Evolutionary conservation across 2,329 filamentous ascomycete species (phyloP).

Genomic region (Pseudogymnoascus sp.): DNA sequence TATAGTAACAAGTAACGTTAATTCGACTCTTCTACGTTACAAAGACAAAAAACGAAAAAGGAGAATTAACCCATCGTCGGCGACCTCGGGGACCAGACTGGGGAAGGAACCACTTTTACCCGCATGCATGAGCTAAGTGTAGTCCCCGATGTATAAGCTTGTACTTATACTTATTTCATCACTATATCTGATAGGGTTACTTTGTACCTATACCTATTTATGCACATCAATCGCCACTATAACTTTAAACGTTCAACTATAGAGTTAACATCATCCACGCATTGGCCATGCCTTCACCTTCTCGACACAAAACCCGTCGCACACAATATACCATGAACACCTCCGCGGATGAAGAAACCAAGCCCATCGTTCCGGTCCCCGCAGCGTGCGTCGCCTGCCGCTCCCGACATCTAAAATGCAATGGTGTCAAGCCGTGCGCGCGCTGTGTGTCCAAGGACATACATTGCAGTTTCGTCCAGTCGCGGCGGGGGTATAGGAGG

Average conservation of each 20-base stretch:
- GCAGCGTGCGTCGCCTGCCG: conserved; percentile 25
- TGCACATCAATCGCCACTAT: background rate
- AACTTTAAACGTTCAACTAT: background rate
- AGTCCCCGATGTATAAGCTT: background rate
- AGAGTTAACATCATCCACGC: background rate
- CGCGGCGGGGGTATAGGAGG: conserved; percentile 62
- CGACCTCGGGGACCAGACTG: background rate
- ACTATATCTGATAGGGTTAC: background rate
- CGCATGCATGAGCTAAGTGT: background rate
- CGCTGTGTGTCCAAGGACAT: conserved; percentile 52
- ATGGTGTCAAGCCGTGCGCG: conserved; percentile 60
- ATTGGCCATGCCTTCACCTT: background rate
- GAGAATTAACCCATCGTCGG: background rate
- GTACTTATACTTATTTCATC: background rate
- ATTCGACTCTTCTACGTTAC: background rate
- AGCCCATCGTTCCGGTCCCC: background rate
- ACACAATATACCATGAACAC: background rate
- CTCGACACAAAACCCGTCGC: background rate
- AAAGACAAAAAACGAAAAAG: too few relatives aligned
- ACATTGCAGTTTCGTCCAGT: conserved; percentile 65
- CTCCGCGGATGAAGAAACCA: background rate
- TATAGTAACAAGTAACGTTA: background rate
- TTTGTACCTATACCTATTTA: background rate
- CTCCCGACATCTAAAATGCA: conserved; percentile 64
- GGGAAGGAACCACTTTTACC: background rate